Conservation (phyloP, 2,329 filamentous ascomycete genomes). For the Ramularia collo-cygni region DNA sequence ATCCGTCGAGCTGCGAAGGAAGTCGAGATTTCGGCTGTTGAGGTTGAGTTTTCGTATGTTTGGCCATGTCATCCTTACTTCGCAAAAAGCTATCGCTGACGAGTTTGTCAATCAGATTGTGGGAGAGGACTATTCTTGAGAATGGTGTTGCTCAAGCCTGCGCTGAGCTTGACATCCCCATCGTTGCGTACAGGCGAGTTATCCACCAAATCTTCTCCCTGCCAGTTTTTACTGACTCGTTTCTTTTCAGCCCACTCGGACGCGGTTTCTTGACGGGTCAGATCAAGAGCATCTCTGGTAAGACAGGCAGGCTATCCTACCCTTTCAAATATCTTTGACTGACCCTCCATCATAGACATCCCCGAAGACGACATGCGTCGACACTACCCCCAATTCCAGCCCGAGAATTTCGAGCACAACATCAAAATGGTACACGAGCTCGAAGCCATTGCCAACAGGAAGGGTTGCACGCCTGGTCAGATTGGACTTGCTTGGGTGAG, state of each 20-base stretch:
- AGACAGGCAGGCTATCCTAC: background rate
- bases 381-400: slow-evolving; percentile 52
- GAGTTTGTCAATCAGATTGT: no score
- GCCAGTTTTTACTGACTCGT: no score
- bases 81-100: no score
- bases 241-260: slow-evolving; percentile 65
- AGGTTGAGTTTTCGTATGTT: slow-evolving; percentile 49
- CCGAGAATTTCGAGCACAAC: slow-evolving; percentile 58
- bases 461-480: slow-evolving; percentile 44
- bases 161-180: slow-evolving; percentile 57
- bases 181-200: slow-evolving; percentile 66
- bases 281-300: slow-evolving; percentile 34
- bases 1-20: slow-evolving; percentile 46
- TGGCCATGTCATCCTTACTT: no score
- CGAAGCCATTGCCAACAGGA: slow-evolving; percentile 51
- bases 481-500: slow-evolving; percentile 46
- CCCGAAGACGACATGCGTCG: slow-evolving; percentile 44
- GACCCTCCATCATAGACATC: slow-evolving; percentile 43
- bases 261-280: slow-evolving; percentile 52
- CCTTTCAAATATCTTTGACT: background rate
- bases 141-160: slow-evolving; percentile 54
- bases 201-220: no score
- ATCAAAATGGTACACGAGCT: slow-evolving; percentile 54
- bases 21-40: slow-evolving; percentile 51
- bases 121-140: slow-evolving; percentile 48